phyloP scores from a whole-genome alignment of 495 filamentous ascomycete species.

The Geoglossum glabrum region DNA sequence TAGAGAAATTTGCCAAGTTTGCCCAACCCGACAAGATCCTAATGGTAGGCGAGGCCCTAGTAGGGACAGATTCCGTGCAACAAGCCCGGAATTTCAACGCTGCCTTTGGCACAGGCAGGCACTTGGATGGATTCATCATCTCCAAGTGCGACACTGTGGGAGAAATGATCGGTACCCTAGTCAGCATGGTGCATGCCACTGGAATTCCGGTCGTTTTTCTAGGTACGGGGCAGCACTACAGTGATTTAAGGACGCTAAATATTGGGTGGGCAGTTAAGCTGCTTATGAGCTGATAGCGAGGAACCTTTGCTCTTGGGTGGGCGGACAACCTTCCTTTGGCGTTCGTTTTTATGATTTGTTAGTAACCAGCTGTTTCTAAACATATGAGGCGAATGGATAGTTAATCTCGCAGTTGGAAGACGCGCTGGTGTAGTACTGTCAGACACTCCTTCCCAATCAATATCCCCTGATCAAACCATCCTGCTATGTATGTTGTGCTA shows the following conservation, averaged over 20 bases:
- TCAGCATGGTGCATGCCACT: slow-evolving; percentile 95
- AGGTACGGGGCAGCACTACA: slow-evolving; percentile 92
- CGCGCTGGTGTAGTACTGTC: no score
- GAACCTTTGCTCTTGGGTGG: neutral
- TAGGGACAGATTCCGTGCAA: slow-evolving; percentile 82
- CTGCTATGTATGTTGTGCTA: no score
- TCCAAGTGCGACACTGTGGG: slow-evolving; percentile 97
- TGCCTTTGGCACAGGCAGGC: slow-evolving; percentile 62
- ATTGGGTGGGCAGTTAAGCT: slow-evolving; percentile 78
- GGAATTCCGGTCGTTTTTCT: slow-evolving; percentile 88
- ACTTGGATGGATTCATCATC: slow-evolving; percentile 89
- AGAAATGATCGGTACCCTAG: slow-evolving; percentile 92
- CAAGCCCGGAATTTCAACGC: slow-evolving; percentile 92
- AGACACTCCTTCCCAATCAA: no score
- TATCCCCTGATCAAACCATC: no score
- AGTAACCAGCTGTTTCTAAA: no score
- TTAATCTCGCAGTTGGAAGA: no score
- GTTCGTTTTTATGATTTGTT: neutral
- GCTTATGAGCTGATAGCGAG: slow-evolving; percentile 32
- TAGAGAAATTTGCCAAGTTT: slow-evolving; percentile 94
- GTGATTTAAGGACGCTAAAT: slow-evolving; percentile 79
- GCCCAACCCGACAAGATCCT: slow-evolving; percentile 93
- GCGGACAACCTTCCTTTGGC: neutral
- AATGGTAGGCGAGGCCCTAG: slow-evolving; percentile 96
- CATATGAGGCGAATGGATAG: no score